Evolutionary conservation across 2,329 filamentous ascomycete species (phyloP).

Genomic region (Diaporthe caulivora): DNA sequence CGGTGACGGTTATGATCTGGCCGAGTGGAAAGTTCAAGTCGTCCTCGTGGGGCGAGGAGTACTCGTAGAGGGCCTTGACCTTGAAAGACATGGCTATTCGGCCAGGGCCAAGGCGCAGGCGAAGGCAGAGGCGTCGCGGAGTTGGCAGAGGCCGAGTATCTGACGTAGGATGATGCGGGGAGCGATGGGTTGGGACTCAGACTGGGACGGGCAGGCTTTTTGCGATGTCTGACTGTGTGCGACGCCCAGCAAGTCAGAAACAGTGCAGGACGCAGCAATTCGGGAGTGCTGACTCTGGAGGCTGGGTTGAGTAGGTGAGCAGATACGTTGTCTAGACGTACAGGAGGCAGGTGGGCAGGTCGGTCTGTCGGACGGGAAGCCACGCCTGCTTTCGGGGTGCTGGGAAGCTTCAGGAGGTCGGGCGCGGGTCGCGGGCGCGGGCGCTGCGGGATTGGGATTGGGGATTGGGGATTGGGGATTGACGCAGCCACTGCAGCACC

Average conservation of each 20-base stretch:
- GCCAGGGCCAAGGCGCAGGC: slow-evolving; percentile 37
- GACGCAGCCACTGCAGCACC: no score
- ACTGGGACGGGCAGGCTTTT: slow-evolving; percentile 13
- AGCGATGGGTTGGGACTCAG: slow-evolving; percentile 14
- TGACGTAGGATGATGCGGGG: slow-evolving; percentile 31
- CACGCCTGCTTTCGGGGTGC: slow-evolving; percentile 26
- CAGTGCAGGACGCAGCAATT: background rate
- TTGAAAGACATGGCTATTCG: slow-evolving; percentile 81
- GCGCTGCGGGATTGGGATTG: slow-evolving; percentile 26
- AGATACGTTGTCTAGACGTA: slow-evolving; percentile 14
- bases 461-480: no score
- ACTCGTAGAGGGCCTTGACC: slow-evolving; percentile 97
- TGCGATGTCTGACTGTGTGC: slow-evolving; percentile 1
- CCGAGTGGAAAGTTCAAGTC: slow-evolving; percentile 88
- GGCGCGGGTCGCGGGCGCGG: slow-evolving; percentile 18
- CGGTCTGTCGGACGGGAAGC: slow-evolving; percentile 14
- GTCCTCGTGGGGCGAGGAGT: slow-evolving; percentile 92
- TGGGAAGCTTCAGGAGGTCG: slow-evolving; percentile 33
- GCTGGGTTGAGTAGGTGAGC: background rate
- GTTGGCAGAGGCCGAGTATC: slow-evolving; percentile 23
- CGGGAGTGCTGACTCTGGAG: slow-evolving; percentile 15
- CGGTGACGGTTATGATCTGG: slow-evolving; percentile 94
- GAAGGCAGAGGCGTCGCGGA: slow-evolving; percentile 20
- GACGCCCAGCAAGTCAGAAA: slow-evolving; percentile 2
- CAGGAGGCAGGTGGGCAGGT: slow-evolving; percentile 15